These are phyloP conservation scores for Annulohypoxylon moriforme DNA, from an alignment of 495 filamentous ascomycete genomes.

Conservation along the genomic window DNA sequence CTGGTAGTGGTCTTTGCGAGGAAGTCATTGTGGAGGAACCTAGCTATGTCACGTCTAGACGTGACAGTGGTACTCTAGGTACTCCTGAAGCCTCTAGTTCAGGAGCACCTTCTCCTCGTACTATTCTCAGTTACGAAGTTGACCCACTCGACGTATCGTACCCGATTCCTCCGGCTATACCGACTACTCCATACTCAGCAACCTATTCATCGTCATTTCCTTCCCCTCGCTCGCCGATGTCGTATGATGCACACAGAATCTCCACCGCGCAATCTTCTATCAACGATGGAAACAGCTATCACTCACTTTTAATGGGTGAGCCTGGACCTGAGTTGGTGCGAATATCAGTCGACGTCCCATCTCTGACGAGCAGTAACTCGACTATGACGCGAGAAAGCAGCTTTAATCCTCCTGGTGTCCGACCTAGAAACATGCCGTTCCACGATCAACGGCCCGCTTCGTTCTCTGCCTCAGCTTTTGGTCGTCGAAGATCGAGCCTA, in stretches of 20 bases:
- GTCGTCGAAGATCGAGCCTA: conserved; percentile 83
- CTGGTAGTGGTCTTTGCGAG: conserved; percentile 55
- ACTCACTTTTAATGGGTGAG: conserved; percentile 70
- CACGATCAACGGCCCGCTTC: conserved; percentile 75
- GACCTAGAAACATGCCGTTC: conserved; percentile 51
- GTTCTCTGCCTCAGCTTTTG: conserved; percentile 71
- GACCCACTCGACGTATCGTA: conserved; percentile 60
- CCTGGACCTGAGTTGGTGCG: conserved; percentile 71
- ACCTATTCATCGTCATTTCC: conserved; percentile 66
- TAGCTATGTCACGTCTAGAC: conserved; percentile 33
- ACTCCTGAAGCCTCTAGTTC: conserved; percentile 57
- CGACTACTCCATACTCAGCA: conserved; percentile 64
- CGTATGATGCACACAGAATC: conserved; percentile 75
- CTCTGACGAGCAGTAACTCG: conserved; percentile 85
- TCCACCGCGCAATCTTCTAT: conserved; percentile 77
- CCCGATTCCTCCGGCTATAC: conserved; percentile 58
- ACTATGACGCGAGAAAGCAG: conserved; percentile 78
- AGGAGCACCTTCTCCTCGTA: conserved; percentile 67
- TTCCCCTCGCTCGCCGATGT: conserved; percentile 69
- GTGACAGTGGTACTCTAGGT: conserved; percentile 48
- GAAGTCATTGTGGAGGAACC: conserved; percentile 58
- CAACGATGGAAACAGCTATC: conserved; percentile 72
- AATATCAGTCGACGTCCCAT: conserved; percentile 85
- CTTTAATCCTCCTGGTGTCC: conserved; percentile 50
- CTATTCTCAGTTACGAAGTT: conserved; percentile 65